Evolutionary conservation across 2,329 filamentous ascomycete species (phyloP), one percentile per base, ranked within the genome.

Genomic region (Fusarium redolens): DNA sequence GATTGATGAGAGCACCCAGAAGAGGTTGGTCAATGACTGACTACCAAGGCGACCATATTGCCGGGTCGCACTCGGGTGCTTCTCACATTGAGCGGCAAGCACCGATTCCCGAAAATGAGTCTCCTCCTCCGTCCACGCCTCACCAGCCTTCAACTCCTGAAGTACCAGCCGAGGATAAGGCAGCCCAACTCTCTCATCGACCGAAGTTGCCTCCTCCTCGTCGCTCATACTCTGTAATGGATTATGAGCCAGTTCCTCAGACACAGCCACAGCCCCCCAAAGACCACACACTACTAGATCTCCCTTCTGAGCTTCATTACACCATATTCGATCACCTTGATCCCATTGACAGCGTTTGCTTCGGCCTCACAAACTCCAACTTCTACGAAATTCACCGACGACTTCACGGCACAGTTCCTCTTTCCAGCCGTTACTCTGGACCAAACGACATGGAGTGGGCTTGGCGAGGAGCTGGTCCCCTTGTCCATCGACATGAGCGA

Each of bases 401-500:
- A 61, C 83, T 90, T 80, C 86, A 90, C 78, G 88, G 87, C 59
- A 82, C 79, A 12, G 86, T 91, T n/a, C 83, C 88, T 14, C 85
- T 92, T 20, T 86, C 86, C 22, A 85, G 85, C 51, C 86, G 89
- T 18, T 89, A 90, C 50, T 79, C 84, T 11, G 90, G 90, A 1
- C 90, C 90, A 61, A 91, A 91, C 79, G 86, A 89, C 71, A 85
- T 90, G 77, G 90, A 92, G 77, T 90, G 88, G 85, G 89, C 89
- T 48, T 92, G 89, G 89, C 86, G 89, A 69, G 82, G 87, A 56
- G 87, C 88, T 6, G 85, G 86, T 3, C 82, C 83, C 17, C 82
- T 86, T 44, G 74, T 85, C 51, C 78, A 79, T 64, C 69, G 78
- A 54, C 51, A 77, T 65, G 62, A 78, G 59, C 68, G 61, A n/a